Evolutionary conservation across 805 yeast genomes (phyloP), one percentile per base, ranked within the genome.

Genomic region (Kluyveromyces wickerhamii): DNA sequence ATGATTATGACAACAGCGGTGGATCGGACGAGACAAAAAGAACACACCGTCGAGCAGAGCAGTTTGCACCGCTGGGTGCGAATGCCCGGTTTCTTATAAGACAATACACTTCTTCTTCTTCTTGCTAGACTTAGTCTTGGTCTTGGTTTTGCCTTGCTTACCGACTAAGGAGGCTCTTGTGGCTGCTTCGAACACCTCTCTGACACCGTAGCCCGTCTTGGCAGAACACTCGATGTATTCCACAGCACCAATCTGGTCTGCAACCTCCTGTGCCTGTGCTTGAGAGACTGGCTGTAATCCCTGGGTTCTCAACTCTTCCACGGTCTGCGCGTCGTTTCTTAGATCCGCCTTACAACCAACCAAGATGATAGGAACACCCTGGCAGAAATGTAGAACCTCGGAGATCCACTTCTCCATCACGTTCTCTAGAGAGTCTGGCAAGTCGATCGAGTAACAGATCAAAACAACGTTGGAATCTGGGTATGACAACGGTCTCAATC

Each of bases 371-470:
- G 95, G 95, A 37, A 86, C 87, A 57, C 89, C 92, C 54, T 80
- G 94, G 66, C 95, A 86, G 73, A 85, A 86, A 60, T 85, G 95
- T 56, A 83, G 63, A 35, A 87, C 95, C 65, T 86, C 96, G 36
- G 89, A 77, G 51, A 85, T 84, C 95, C 95, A 86, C 67, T 86
- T 86, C 63, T 85, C 95, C 67, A 84, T 88, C 43, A 86, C 95
- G 63, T 86, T 86, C 56, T 84, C 92, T 40, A 86, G 71, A 17
- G 95, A 83, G 62, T 86, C 95, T 46, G 95, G 95, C 25, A 86
- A 72, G 59, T 85, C 95, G 44, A 86, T 74, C 11, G 94, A 77
- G 67, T 84, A 86, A 71, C 95, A 86, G 53, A 86, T 84, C 54
- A 86, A 72, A 42, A 86, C 81, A 44, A 86, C 96, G 59, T 85